Evolutionary conservation across 768 basidiomycete genomes (phyloP), one percentile per base, ranked within the genome.

Genomic region (Hortiboletus campestris): DNA sequence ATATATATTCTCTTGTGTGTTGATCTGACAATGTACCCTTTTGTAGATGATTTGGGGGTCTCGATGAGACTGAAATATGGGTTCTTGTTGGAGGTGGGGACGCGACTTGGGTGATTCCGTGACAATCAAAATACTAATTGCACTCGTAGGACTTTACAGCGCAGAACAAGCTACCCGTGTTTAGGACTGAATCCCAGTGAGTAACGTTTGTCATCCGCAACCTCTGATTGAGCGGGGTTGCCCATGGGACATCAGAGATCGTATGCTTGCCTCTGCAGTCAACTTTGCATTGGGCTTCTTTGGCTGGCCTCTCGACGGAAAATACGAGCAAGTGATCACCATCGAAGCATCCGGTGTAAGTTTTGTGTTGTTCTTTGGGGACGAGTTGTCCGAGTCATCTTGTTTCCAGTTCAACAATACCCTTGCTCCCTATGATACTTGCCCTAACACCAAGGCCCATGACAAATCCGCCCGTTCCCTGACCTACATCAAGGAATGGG

Each of bases 391-490:
- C 46, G 31, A 57, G 1, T 2, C 6, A 16, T 8, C 11, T 19
- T 22, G 12, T 6, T 42, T 40, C 9, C 20, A 88, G 80, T 89
- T 87, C 66, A 92, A 91, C 72, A 89, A 89, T 67, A 94, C 94
- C 2, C 82, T 97, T 6, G 80, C 92, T 0, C 94, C 94, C 4
- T 94, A 94, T 60, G 80, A 80, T 54, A 91, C 89, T 75, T 90
- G 93, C 64, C 79, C 81, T 6, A 94, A 94, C 65, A 76, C 89
- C 0, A 53, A 66, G 3, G 53, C 70, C 22, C 60, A 50, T 2
- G 54, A 67, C 20, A 92, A 84, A 64, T 63, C 75, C 2, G 78
- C 82, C 45, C 84, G 90, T n/a, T 84, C 80, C 2, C 57, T 69
- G 3, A 76, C 74, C 58, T 91, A 86, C 58, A 70, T 88, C 43